Percentiles rank a stretch among this genome's conserved stretches.
Evolutionary conservation across 345 rosid genomes (phyloP).

Genomic region (Triadica sebifera): DNA sequence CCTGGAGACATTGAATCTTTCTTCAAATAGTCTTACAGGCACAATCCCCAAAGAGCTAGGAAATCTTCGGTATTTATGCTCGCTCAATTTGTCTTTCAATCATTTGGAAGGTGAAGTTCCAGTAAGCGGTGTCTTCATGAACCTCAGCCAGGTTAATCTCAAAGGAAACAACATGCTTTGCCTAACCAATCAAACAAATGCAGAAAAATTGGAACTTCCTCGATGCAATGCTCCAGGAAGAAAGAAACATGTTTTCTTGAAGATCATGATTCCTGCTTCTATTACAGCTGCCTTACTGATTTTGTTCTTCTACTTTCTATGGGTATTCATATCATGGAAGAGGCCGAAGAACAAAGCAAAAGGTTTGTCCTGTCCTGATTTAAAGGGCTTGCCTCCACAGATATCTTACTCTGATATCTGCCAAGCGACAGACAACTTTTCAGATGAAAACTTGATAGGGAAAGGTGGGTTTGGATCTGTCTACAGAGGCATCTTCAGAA

Average conservation of each 20-base stretch:
- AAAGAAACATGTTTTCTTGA: not conserved
- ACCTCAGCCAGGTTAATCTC: not conserved
- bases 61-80: not conserved
- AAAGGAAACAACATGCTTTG: constrained; percentile 9
- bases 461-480: constrained; percentile 12
- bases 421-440: constrained; percentile 13
- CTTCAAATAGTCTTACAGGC: too few relatives aligned
- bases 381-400: not conserved
- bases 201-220: constrained; percentile 7
- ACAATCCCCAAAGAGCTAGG: constrained; percentile 8
- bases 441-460: constrained; percentile 10
- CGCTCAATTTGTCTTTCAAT: constrained; percentile 9
- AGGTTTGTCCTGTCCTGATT: not conserved
- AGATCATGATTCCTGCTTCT: not conserved
- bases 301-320: not conserved
- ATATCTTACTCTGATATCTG: not conserved
- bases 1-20: constrained; percentile 4
- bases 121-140: not conserved
- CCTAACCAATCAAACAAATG: not conserved
- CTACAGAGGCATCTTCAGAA: constrained; percentile 5
- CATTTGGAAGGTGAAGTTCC: constrained; percentile 16
- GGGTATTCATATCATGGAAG: not conserved
- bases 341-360: not conserved
- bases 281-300: not conserved
- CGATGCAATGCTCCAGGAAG: not conserved